Evolutionary conservation across 2,329 filamentous ascomycete genomes (phyloP).

Genomic region (Sporothrix curviconia): DNA sequence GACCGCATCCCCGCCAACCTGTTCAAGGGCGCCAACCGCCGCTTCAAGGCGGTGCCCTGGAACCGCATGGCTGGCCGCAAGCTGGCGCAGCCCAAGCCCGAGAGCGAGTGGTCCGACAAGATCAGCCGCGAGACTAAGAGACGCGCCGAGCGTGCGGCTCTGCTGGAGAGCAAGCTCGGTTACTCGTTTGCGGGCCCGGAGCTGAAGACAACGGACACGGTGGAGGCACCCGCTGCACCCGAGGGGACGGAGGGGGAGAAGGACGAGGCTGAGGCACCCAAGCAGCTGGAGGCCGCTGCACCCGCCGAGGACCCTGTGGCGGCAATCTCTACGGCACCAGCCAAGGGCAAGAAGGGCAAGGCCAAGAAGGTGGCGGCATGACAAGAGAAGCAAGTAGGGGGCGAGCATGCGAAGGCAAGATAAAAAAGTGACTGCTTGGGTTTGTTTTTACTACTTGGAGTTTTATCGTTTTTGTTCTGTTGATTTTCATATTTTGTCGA

Average conservation of each 20-base stretch:
- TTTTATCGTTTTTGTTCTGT: too few species aligned
- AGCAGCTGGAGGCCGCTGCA: background rate
- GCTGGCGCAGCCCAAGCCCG: constrained; percentile 65
- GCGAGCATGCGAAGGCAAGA: background rate
- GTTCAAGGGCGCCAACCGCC: constrained; percentile 84
- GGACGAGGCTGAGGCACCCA: background rate
- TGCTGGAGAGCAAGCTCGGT: constrained; percentile 64
- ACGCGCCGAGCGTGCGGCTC: constrained; percentile 61
- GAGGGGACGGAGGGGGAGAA: constrained; percentile 22
- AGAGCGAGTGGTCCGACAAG: constrained; percentile 72
- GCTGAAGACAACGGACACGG: constrained; percentile 51
- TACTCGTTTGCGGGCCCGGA: constrained; percentile 75
- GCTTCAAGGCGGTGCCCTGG: constrained; percentile 79
- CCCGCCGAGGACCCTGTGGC: constrained; percentile 9
- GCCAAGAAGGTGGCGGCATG: constrained; percentile 27
- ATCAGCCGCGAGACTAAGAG: constrained; percentile 66
- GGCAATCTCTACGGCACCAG: constrained; percentile 23
- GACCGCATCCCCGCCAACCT: constrained; percentile 74
- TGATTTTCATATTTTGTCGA: too few species aligned
- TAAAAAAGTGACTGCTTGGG: constrained; percentile 1
- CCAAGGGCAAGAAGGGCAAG: constrained; percentile 29
- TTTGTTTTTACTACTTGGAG: too few species aligned
- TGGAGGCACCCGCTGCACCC: constrained; percentile 27
- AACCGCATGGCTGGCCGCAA: constrained; percentile 76
- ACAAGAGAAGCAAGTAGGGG: background rate